Evolutionary conservation across 73 alveolate genomes (phyloP).

Genomic region (Stentor roeselii): DNA sequence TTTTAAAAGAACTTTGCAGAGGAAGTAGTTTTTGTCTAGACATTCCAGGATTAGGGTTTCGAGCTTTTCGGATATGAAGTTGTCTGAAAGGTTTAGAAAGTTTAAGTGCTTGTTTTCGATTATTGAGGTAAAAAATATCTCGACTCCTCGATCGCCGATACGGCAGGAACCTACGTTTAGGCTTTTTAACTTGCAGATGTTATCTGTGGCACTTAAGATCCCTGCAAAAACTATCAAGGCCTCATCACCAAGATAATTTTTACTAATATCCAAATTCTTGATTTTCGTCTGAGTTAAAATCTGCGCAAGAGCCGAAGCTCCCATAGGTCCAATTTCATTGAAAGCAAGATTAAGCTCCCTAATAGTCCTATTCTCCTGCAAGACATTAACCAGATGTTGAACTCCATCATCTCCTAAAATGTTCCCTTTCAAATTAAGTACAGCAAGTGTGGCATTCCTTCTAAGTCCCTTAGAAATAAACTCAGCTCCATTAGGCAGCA

Average conservation of each 20-base stretch:
- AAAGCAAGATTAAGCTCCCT: constrained; percentile 81
- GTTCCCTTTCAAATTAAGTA: constrained; percentile 64
- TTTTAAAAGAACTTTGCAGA: constrained; percentile 74
- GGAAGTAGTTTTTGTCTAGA: constrained; percentile 80
- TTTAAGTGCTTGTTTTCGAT: constrained; percentile 67
- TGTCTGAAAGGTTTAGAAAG: constrained; percentile 84
- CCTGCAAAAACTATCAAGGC: constrained; percentile 81
- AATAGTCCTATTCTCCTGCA: constrained; percentile 64
- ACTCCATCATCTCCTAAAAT: constrained; percentile 73
- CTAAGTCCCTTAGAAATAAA: constrained; percentile 85
- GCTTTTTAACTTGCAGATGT: constrained; percentile 32
- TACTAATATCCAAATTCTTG: constrained; percentile 63
- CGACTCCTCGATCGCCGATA: constrained; percentile 53
- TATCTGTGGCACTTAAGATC: constrained; percentile 55
- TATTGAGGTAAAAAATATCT: constrained; percentile 49
- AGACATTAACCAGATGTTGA: constrained; percentile 59
- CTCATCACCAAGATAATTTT: constrained; percentile 95
- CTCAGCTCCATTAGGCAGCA: constrained; percentile 91
- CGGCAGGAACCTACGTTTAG: constrained; percentile 35
- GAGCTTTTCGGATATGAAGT: constrained; percentile 91
- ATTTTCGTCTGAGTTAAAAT: constrained; percentile 75
- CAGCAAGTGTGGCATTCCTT: constrained; percentile 51
- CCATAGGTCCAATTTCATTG: constrained; percentile 89
- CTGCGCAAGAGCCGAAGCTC: constrained; percentile 86
- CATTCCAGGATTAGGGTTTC: constrained; percentile 88